Base-by-base conservation (phyloP, 495 filamentous ascomycete species). In the Talaromyces stipitatus region DNA sequence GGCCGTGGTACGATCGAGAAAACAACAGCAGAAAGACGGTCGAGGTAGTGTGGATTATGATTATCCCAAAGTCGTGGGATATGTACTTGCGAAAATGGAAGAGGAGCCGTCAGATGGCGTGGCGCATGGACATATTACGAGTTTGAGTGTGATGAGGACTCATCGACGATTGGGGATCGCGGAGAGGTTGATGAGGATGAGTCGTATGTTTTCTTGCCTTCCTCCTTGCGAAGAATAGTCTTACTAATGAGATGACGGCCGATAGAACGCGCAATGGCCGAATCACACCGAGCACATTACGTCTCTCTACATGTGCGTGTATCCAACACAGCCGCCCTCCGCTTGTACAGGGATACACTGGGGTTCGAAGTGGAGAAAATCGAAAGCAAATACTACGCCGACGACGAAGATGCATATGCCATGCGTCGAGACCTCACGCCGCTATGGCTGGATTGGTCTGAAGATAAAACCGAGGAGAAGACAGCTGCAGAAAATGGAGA, bases 61-160 rank as follows among this genome's bases (percentile, higher is more conserved):
- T 64, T 92, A 95, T 56, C 94, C 94, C 36, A 92, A 95, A 75
- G 95, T 97, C 45, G 94, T 97, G n/a, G 94, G 94, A 59, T 98
- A 98, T 72, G 94, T 98, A 14, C 84, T 98, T 24, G 92, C 94
- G 36, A 98, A 98, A 81, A 97, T 98, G 95, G 94, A 98, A 71
- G 94, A 98, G 75, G 94, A 97, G 73, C 94, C 94, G 1, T 66
- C 85, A 58, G 91, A 97, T 71, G 91, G 91, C 29, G 76, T 95
- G 55, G 89, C 86, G 68, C 94, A 97, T 78, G 94, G 94, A 20
- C 94, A 98, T 73, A 98, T 98, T 71, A 98, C 94, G 2, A 88
- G 83, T 69, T 72, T 98, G 60, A 91, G 86, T 71, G 94, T 98
- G 23, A 98, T 97, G 95, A 79, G 94, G 62, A 97, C 94, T 57